phyloP scores from a whole-genome alignment of 2,329 filamentous ascomycete genomes.

The Venturia oleaginea region DNA sequence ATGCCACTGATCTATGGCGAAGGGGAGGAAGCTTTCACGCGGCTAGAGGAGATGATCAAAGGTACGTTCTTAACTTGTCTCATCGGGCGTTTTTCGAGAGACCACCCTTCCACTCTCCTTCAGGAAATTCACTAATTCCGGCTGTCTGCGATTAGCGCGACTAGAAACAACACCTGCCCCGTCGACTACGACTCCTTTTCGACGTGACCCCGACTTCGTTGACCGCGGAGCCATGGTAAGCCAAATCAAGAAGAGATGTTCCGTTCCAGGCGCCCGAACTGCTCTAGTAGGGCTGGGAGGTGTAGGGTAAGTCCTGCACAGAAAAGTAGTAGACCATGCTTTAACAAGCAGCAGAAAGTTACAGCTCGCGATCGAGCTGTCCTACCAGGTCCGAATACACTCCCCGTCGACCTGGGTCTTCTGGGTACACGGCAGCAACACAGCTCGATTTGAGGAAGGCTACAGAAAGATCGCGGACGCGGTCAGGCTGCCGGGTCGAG shows the following conservation, averaged over 20 bases:
- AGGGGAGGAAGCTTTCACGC: too few relatives aligned
- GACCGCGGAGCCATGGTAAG: not conserved
- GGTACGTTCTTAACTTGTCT: too few relatives aligned
- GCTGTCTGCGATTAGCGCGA: too few relatives aligned
- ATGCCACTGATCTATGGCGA: too few relatives aligned
- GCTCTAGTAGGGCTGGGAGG: too few relatives aligned
- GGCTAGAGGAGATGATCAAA: too few relatives aligned
- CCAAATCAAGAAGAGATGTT: not conserved
- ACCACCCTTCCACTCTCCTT: too few relatives aligned
- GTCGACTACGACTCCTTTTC: too few relatives aligned
- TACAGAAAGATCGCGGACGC: slow-evolving; percentile 17
- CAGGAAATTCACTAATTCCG: too few relatives aligned
- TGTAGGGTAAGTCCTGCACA: not conserved
- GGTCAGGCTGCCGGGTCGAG: slow-evolving; percentile 15
- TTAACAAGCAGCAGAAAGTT: not conserved
- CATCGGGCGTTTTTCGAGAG: too few relatives aligned
- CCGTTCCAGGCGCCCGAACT: too few relatives aligned
- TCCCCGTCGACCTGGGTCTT: not conserved
- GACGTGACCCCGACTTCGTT: not conserved
- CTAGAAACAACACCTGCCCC: too few relatives aligned
- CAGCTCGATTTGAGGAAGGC: slow-evolving; percentile 16
- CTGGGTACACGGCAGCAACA: slow-evolving; percentile 15
- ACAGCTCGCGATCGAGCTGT: not conserved
- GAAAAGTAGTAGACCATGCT: not conserved
- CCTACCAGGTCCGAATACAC: not conserved